Percentiles rank a stretch among this genome's conserved stretches.
Evolutionary conservation across 208 protist genomes (phyloP).

Genomic region (Kentomonas sorsogonicus): DNA sequence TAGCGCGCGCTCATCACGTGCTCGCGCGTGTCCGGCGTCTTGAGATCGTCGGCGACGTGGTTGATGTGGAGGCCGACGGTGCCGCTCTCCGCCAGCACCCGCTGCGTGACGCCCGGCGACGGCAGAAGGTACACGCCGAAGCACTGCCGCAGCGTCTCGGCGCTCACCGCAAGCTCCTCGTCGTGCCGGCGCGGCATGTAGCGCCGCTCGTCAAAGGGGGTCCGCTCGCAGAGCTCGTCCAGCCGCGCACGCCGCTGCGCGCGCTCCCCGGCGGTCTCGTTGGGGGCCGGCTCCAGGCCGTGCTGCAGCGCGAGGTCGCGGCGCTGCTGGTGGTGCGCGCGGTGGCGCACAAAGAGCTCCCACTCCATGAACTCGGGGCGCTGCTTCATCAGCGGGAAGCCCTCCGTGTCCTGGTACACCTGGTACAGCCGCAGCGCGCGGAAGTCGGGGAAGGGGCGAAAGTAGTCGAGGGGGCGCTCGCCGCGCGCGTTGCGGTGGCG

Average conservation of each 20-base stretch:
- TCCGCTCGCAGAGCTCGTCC: constrained; percentile 80
- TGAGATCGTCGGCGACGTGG: constrained; percentile 47
- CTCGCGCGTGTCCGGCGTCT: constrained; percentile 69
- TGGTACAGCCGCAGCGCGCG: constrained; percentile 64
- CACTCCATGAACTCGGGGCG: constrained; percentile 82
- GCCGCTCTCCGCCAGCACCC: constrained; percentile 29
- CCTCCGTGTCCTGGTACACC: constrained; percentile 82
- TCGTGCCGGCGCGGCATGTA: constrained; percentile 29
- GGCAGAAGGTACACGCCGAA: constrained; percentile 86
- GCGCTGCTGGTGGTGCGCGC: constrained; percentile 84
- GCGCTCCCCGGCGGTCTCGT: constrained; percentile 80
- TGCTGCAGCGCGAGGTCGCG: constrained; percentile 72
- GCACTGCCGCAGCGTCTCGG: constrained; percentile 74
- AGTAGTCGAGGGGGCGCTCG: constrained; percentile 85
- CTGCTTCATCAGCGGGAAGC: constrained; percentile 83
- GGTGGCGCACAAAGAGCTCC: constrained; percentile 88
- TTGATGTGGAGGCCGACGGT: constrained; percentile 53
- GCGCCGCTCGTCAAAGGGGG: constrained; percentile 76
- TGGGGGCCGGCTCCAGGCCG: constrained; percentile 78
- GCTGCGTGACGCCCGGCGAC: constrained; percentile 69
- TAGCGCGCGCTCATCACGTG: constrained; percentile 81
- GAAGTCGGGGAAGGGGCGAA: constrained; percentile 82
- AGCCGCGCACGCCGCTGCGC: constrained; percentile 53
- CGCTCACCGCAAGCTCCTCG: constrained; percentile 61
- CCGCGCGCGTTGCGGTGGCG: constrained; percentile 77